Evolutionary conservation across 352 stramenopile species (phyloP), one percentile per base, ranked within the genome.

Genomic region (Phytophthora litchii): DNA sequence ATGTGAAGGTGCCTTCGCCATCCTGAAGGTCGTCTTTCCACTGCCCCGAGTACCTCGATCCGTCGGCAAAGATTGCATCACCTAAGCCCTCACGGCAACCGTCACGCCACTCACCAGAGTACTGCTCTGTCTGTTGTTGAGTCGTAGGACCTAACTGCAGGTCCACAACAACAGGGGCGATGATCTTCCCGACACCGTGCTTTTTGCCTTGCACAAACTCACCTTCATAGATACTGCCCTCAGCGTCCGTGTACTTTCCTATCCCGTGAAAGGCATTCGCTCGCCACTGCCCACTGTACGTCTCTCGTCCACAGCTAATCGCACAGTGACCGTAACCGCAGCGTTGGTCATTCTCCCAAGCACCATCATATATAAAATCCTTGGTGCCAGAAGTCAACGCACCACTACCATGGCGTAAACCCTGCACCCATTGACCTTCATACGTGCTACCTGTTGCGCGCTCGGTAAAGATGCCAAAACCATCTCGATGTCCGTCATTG

Each of bases 281-380:
- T 4, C 60, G 54, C 88, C 88, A 96, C 20, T 87, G 38, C 0
- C 88, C 88, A 19, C 72, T 91, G 54, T 91, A 92, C 10, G 79
- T 89, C 61, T 92, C 83, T 14, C 63, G 56, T 17, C 80, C 82
- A 11, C 76, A 77, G 11, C 83, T 78, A 38, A 94, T 88, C 42
- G 91, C 78, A 34, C 85, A 94, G 52, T 90, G 78, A 16, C 85
- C 85, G 29, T 88, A 86, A 2, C 85, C 85, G 20, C 48, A 69
- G 4, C 85, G 81, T n/a, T 78, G 45, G 20, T 89, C 78, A 11
- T 74, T 52, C 2, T 74, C 63, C 85, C 85, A 94, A 11, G 73
- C 54, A n/a, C 85, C 85, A 42, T 94, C 85, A 58, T 90, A 94
- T 46, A 94, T 85, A 46, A 92, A 94, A 47, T 91, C 80, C 37